A percentile compares a stretch with the other conserved stretches of the same genome.
phyloP scores from a whole-genome alignment of 2,329 filamentous ascomycete species.

The Cadophora sp. region DNA sequence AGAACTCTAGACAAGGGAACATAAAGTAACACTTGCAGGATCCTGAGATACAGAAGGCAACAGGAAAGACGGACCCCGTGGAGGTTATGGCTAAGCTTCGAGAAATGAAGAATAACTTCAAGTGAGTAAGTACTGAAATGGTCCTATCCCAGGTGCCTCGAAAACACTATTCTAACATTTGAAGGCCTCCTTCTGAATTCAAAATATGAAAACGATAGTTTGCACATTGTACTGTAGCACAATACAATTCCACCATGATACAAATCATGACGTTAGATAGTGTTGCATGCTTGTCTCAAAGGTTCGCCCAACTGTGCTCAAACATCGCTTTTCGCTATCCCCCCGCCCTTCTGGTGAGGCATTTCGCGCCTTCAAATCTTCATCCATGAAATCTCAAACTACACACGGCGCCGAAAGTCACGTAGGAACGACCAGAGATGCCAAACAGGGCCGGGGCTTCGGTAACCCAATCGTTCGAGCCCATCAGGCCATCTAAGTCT shows the following conservation, averaged over 20 bases:
- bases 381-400: constrained; percentile 29
- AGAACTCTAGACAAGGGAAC: neutral
- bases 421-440: constrained; percentile 58
- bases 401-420: constrained; percentile 26
- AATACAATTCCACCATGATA: neutral
- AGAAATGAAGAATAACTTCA: constrained; percentile 81
- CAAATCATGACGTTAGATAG: constrained; percentile 8
- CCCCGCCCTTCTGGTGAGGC: neutral
- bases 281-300: neutral
- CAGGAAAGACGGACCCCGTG: constrained; percentile 79
- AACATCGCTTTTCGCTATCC: neutral
- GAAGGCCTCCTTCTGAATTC: constrained; percentile 29
- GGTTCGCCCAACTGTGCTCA: neutral
- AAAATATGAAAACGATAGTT: constrained; percentile 25
- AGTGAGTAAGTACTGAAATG: constrained; percentile 43
- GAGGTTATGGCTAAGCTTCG: constrained; percentile 86
- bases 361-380: neutral
- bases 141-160: neutral
- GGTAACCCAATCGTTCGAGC: constrained; percentile 69
- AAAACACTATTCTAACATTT: neutral
- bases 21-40: constrained; percentile 59
- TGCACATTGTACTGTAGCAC: neutral
- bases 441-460: constrained; percentile 65
- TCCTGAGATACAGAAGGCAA: constrained; percentile 81
- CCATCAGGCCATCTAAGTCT: too few relatives aligned